A percentile compares a stretch with the other conserved stretches of the same genome.
Evolutionary conservation across 441 rosid species (phyloP).

Genomic region (Adansonia grandidieri): DNA sequence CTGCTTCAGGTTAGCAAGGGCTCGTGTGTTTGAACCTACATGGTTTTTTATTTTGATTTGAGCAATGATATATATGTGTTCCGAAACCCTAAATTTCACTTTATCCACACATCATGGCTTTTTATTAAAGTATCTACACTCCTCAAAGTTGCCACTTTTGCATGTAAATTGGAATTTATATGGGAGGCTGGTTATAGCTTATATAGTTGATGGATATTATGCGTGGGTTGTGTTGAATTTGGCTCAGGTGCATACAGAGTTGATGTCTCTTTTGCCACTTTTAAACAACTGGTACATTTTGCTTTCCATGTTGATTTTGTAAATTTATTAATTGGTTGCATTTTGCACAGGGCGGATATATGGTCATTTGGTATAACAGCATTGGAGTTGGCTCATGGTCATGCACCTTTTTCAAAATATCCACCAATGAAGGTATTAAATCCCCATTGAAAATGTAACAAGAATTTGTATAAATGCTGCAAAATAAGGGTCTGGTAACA

Average conservation of each 20-base stretch:
- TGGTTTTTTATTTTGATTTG: background rate
- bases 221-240: background rate
- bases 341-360: constrained; percentile 86
- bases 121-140: background rate
- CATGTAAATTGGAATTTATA: background rate
- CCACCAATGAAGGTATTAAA: constrained; percentile 97
- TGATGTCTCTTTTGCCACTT: background rate
- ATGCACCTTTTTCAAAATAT: constrained; percentile 96
- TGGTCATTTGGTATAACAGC: constrained; percentile 99
- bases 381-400: constrained; percentile 98
- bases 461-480: constrained; percentile 17
- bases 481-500: background rate
- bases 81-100: background rate
- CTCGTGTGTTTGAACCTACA: constrained; percentile 14
- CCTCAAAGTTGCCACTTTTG: constrained; percentile 6
- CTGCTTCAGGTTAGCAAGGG: constrained; percentile 12
- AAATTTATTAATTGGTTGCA: constrained; percentile 35
- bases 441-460: constrained; percentile 26
- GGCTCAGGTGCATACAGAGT: background rate
- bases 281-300: constrained; percentile 6
- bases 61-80: background rate
- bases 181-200: background rate
- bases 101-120: background rate
- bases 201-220: background rate
- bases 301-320: background rate